phyloP scores from a whole-genome alignment of 2,329 filamentous ascomycete genomes.

The Botrytis squamosa region DNA sequence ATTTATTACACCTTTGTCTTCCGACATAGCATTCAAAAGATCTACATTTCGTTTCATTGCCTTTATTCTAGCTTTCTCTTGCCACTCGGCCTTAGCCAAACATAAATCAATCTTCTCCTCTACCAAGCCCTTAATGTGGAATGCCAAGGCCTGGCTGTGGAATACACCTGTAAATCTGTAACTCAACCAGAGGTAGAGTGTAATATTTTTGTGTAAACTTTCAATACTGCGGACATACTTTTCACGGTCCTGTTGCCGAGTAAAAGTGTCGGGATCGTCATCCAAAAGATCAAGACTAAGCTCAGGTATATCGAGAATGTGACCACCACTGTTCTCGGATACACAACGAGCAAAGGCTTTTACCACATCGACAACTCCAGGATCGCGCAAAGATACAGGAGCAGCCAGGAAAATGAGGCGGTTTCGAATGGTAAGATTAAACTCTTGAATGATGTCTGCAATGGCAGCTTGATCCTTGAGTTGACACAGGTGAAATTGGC shows the following conservation, averaged over 20 bases:
- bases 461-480: constrained; percentile 61
- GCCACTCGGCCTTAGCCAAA: constrained; percentile 11
- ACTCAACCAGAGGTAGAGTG: constrained; percentile 89
- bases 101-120: constrained; percentile 64
- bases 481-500: constrained; percentile 68
- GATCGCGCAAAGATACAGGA: constrained; percentile 60
- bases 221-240: constrained; percentile 66
- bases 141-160: constrained; percentile 69
- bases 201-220: constrained; percentile 74
- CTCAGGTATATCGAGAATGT: constrained; percentile 69
- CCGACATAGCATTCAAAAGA: neutral
- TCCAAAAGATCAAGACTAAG: constrained; percentile 72
- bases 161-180: constrained; percentile 86
- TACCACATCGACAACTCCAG: constrained; percentile 50
- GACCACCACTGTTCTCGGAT: constrained; percentile 68
- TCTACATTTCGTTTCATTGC: neutral
- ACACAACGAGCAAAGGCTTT: constrained; percentile 68
- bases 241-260: constrained; percentile 39
- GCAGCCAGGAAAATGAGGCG: constrained; percentile 73
- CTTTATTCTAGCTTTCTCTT: neutral
- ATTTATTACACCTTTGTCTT: neutral
- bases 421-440: constrained; percentile 69
- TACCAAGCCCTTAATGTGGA: constrained; percentile 74
- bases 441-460: constrained; percentile 72
- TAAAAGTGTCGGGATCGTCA: constrained; percentile 24